phyloP scores from a whole-genome alignment of 2,329 filamentous ascomycete genomes.

The Penicillium oxalicum region DNA sequence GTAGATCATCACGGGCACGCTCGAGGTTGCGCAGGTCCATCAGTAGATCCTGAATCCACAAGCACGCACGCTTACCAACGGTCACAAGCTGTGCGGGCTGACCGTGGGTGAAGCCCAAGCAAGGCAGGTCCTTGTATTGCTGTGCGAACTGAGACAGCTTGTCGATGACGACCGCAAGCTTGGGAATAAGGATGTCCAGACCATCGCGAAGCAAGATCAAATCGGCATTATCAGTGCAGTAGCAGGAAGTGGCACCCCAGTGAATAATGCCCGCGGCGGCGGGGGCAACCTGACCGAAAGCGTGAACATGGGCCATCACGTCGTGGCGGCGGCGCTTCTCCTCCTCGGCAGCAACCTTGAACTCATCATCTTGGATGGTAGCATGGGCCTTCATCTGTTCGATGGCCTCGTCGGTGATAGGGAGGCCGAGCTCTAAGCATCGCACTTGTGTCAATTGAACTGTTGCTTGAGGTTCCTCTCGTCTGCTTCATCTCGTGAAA shows the following conservation, averaged over 20 bases:
- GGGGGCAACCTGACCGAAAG: slow-evolving; percentile 67
- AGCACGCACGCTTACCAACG: slow-evolving; percentile 59
- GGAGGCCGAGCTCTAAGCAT: slow-evolving; percentile 61
- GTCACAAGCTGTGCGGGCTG: slow-evolving; percentile 55
- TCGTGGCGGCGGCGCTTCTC: slow-evolving; percentile 67
- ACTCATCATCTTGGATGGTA: slow-evolving; percentile 70
- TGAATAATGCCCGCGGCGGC: slow-evolving; percentile 80
- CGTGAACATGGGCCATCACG: slow-evolving; percentile 63
- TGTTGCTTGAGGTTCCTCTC: background rate
- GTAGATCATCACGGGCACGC: slow-evolving; percentile 59
- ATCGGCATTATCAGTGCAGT: slow-evolving; percentile 66
- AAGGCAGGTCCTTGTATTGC: slow-evolving; percentile 65
- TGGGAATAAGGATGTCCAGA: slow-evolving; percentile 68
- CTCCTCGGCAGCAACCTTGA: slow-evolving; percentile 67
- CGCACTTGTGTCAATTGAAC: slow-evolving; percentile 21
- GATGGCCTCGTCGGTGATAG: slow-evolving; percentile 67
- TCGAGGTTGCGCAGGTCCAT: slow-evolving; percentile 72
- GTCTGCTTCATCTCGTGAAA: background rate
- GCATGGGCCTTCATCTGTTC: slow-evolving; percentile 69
- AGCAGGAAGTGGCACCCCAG: slow-evolving; percentile 57
- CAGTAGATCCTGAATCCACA: slow-evolving; percentile 70
- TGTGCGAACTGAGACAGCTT: slow-evolving; percentile 68
- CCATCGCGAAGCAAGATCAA: slow-evolving; percentile 71
- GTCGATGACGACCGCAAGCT: slow-evolving; percentile 70
- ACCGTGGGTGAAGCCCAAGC: slow-evolving; percentile 70